Conservation (phyloP, 306 rosid species). For the Gynostemma pentaphyllum region DNA sequence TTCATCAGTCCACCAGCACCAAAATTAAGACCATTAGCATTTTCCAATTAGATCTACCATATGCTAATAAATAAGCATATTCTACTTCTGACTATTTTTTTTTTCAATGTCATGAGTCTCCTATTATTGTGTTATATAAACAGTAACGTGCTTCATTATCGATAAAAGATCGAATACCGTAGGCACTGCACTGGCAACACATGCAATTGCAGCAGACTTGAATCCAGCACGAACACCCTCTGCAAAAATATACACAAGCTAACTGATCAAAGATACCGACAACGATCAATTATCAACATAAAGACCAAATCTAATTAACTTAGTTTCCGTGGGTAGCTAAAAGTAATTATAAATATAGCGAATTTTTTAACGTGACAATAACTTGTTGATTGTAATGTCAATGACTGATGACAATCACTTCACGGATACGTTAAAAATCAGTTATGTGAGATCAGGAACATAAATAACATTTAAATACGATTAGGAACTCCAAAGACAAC, state of each 20-base stretch:
- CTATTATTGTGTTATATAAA: background rate
- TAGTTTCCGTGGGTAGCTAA: no score
- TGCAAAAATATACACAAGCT: conserved; percentile 31
- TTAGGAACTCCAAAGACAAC: background rate
- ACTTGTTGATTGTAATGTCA: no score
- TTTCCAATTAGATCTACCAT: background rate
- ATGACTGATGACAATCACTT: no score
- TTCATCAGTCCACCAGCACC: background rate
- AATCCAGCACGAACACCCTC: conserved; percentile 78
- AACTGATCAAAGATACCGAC: background rate
- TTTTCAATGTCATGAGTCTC: background rate
- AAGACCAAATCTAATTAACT: background rate
- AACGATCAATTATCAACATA: background rate
- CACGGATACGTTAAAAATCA: no score
- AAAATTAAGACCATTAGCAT: background rate
- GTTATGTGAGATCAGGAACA: no score
- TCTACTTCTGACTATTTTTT: background rate
- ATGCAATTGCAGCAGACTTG: conserved; percentile 51
- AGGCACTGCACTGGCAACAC: conserved; percentile 51
- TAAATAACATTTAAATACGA: no score
- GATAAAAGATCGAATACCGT: conserved; percentile 42
- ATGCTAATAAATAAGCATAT: background rate
- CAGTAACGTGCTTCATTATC: background rate
- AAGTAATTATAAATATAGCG: no score
- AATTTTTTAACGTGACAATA: no score